Evolutionary conservation across 257 asterid genomes (phyloP), one percentile per base, ranked within the genome.

Genomic region (Plantago major): DNA sequence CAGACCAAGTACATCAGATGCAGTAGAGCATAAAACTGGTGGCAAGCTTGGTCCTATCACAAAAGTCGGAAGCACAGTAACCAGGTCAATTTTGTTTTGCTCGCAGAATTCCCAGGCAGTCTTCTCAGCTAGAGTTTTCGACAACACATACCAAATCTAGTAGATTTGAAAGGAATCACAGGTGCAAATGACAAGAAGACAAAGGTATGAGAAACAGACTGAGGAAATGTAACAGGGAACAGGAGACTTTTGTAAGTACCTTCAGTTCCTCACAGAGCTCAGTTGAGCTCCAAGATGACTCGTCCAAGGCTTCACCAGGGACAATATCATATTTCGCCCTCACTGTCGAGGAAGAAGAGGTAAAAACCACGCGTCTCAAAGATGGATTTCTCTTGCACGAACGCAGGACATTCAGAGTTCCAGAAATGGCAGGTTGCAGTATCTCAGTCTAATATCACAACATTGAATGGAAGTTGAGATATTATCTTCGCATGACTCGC

Each of bases 81-180:
- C 89, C 64, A 92, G 72, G 75, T 87, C 79, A 0, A 92, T 78
- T 11, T 73, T 56, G 74, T 89, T 81, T 5, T 82, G 79, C 48
- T 73, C 54, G 37, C 96, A 81, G 81, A 84, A 92, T 64, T 83
- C 76, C 97, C 97, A 89, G 2, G 99, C 99, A 15, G 96, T 95
- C 65, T 55, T 92, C 81, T 92, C 99, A 0, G 99, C 99, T 14
- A 75, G 73, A 4, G 89, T 87, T 80, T 92, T 92, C 11, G 99
- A 92, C 56, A 92, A 10, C 3, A 66, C 85, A 50, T 92, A 92
- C 97, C 99, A 92, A 16, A 83, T 63, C 98, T 83, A 65, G 55
- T 51, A 42, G 46, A 16, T 17, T 14, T 11, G 11, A 59, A 10
- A 0, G 18, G 46, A 19, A 42, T 42, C 15, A 38, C 14, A 3